Percentiles rank a stretch among this genome's conserved stretches.
These are phyloP conservation scores for Ailanthus altissimus DNA, from an alignment of 345 rosid genomes.

Conservation along the genomic window DNA sequence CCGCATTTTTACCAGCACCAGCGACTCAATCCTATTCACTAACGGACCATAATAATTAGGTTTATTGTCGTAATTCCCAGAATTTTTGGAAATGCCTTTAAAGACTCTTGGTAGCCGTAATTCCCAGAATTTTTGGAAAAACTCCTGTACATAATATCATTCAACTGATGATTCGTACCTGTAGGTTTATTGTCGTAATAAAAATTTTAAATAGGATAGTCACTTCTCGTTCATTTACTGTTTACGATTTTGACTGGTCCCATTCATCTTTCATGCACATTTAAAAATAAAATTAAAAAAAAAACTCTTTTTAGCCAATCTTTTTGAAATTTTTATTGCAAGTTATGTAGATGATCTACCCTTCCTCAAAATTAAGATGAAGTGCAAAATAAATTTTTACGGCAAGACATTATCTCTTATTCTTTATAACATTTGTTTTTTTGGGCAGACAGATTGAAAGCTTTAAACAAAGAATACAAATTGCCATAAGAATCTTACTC, in stretches of 20 bases:
- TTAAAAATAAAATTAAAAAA: too few species aligned
- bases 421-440: too few species aligned
- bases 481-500: too few species aligned
- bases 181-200: not conserved
- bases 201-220: not conserved
- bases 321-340: not conserved
- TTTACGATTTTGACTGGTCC: not conserved
- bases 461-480: not conserved
- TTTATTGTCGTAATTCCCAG: too few species aligned
- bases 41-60: constrained; percentile 9
- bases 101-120: too few species aligned
- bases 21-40: constrained; percentile 34
- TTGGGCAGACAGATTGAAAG: not conserved
- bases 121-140: too few species aligned
- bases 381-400: not conserved
- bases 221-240: not conserved
- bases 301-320: not conserved
- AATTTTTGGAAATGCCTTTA: too few species aligned
- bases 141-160: not conserved
- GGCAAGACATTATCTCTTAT: not conserved
- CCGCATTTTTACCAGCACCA: constrained; percentile 76
- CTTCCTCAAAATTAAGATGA: not conserved
- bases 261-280: too few species aligned
- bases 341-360: not conserved
- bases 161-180: not conserved